Percentiles rank a stretch among this genome's conserved stretches.
phyloP scores from a whole-genome alignment of 495 filamentous ascomycete genomes.

The Aspergillus hancockii region DNA sequence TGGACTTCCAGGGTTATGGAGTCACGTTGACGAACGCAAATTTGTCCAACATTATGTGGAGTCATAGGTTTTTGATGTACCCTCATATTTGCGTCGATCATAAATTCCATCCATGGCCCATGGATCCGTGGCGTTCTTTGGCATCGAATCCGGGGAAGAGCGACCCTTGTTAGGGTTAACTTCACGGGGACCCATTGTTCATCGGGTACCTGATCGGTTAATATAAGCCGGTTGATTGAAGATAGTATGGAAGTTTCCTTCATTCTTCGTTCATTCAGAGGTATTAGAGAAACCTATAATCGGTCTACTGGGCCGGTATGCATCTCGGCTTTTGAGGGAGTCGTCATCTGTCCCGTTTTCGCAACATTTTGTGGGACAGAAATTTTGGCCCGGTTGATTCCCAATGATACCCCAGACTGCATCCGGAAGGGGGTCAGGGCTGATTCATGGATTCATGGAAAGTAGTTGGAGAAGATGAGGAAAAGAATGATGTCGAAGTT shows the following conservation, averaged over 20 bases:
- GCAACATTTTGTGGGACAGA: too few relatives aligned
- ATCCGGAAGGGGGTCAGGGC: neutral
- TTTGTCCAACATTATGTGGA: neutral
- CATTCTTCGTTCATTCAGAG: neutral
- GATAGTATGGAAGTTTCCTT: neutral
- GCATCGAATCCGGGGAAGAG: constrained; percentile 1
- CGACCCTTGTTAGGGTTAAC: neutral
- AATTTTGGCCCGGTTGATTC: neutral
- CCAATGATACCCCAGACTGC: neutral
- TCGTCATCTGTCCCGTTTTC: too few relatives aligned
- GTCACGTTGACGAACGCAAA: neutral
- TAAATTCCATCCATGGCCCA: neutral
- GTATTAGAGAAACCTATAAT: too few relatives aligned
- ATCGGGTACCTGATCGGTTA: neutral
- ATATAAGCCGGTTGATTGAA: neutral
- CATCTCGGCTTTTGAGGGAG: neutral
- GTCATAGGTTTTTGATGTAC: neutral
- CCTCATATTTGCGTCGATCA: neutral
- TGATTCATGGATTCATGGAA: neutral
- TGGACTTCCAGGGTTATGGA: neutral
- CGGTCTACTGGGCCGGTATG: neutral
- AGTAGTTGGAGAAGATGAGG: neutral
- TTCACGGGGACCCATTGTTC: neutral
- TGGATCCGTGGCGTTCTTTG: neutral
- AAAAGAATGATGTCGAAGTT: neutral